phyloP scores from a whole-genome alignment of 2,329 filamentous ascomycete genomes.

The Beauveria varroae region DNA sequence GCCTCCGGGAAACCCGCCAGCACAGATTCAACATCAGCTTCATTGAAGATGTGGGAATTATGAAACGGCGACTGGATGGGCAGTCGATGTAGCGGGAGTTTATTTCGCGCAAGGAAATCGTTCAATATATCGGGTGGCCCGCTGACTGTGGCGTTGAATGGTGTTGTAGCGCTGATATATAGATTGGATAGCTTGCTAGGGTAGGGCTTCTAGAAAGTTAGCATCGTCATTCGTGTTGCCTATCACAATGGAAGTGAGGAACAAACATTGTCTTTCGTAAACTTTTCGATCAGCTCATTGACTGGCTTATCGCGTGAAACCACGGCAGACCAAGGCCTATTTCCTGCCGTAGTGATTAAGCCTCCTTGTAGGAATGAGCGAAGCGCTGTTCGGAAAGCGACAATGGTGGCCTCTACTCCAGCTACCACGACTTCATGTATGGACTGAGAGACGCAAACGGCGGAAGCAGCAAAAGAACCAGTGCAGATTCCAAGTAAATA shows the following conservation, averaged over 20 bases:
- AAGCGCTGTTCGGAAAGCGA: conserved; percentile 18
- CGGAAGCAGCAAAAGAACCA: conserved; percentile 20
- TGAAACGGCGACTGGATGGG: conserved; percentile 20
- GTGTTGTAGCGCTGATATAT: conserved; percentile 20
- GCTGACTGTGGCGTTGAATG: conserved; percentile 18
- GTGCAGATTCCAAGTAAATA: conserved; percentile 18
- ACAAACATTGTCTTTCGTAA: background rate
- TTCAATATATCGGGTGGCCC: conserved; percentile 17
- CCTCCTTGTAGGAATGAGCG: conserved; percentile 10
- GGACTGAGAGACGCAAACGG: conserved; percentile 18
- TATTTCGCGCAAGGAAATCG: background rate
- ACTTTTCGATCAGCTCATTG: conserved; percentile 4
- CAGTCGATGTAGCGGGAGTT: background rate
- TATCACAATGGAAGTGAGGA: background rate
- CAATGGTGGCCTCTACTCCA: conserved; percentile 15
- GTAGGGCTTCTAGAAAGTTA: background rate
- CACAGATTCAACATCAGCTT: background rate
- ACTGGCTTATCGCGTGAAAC: conserved; percentile 8
- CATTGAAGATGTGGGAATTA: conserved; percentile 16
- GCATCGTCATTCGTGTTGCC: background rate
- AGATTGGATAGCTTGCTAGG: background rate
- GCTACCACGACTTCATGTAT: conserved; percentile 17
- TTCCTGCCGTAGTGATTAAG: conserved; percentile 13
- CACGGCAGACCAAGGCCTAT: conserved; percentile 1
- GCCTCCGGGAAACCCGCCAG: background rate